Percentiles rank a stretch among this genome's conserved stretches.
phyloP scores from a whole-genome alignment of 2,329 filamentous ascomycete species.

The Ophiostoma pallidulum region DNA sequence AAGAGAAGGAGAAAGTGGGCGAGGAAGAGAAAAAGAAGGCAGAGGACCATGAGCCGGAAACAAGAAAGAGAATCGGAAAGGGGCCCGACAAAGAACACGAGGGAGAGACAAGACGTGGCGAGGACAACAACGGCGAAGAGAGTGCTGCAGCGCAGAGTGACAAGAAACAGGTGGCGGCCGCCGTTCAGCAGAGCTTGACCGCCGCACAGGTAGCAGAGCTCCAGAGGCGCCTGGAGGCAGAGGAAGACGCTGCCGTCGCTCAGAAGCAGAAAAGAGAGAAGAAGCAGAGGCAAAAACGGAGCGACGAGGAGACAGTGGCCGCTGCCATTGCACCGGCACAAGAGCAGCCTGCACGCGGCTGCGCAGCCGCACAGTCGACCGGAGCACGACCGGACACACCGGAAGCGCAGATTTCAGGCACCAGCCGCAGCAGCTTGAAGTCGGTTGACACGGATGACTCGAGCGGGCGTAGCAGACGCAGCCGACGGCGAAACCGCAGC shows the following conservation, averaged over 20 bases:
- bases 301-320: not conserved
- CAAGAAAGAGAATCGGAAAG: not conserved
- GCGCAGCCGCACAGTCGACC: too few relatives aligned
- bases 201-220: conserved; percentile 6
- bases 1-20: not conserved
- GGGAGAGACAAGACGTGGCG: too few relatives aligned
- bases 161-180: too few relatives aligned
- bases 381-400: not conserved
- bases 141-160: too few relatives aligned
- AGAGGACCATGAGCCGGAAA: not conserved
- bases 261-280: not conserved
- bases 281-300: not conserved
- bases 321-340: not conserved
- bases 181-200: not conserved
- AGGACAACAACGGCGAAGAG: too few relatives aligned
- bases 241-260: too few relatives aligned
- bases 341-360: not conserved
- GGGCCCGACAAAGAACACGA: too few relatives aligned
- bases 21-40: not conserved
- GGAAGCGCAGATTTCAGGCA: not conserved
- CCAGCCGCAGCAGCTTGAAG: not conserved
- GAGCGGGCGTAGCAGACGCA: not conserved
- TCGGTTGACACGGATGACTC: not conserved
- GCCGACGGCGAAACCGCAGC: conserved; percentile 4
- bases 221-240: not conserved